These are phyloP conservation scores for Eimeria acervulina DNA, from an alignment of 169 alveolate genomes.

Conservation along the genomic window DNA sequence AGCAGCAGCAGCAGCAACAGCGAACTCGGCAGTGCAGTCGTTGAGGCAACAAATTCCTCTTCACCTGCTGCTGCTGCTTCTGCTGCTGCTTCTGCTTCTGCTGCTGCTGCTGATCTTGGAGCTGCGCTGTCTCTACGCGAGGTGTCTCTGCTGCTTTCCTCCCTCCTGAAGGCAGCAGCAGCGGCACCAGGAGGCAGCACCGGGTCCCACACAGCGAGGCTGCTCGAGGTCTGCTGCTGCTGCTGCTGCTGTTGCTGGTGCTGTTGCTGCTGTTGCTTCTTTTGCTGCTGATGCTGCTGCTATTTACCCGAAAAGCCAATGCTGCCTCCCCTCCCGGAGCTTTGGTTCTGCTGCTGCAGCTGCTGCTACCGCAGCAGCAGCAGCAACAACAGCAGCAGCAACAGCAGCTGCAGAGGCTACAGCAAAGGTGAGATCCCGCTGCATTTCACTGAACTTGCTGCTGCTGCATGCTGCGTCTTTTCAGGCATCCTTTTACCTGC, in stretches of 20 bases:
- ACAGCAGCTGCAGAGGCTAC: background rate
- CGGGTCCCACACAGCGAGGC: background rate
- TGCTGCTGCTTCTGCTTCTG: conserved; percentile 12
- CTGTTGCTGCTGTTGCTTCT: no score
- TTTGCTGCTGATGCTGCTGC: no score
- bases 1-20: no score
- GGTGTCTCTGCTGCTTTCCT: conserved; percentile 7
- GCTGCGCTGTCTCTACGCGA: conserved; percentile 7
- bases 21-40: background rate
- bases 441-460: background rate
- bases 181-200: background rate
- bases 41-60: background rate
- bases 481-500: background rate
- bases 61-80: background rate
- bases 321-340: no score
- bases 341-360: background rate
- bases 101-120: conserved; percentile 13
- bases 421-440: no score
- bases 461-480: conserved; percentile 10
- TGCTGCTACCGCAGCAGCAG: conserved; percentile 34
- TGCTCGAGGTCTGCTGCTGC: background rate
- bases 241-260: no score
- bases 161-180: conserved; percentile 1
- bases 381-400: conserved; percentile 4
- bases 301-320: no score